These are phyloP conservation scores for Cordyceps fumosorosea DNA, from an alignment of 2,329 filamentous ascomycete genomes.

Conservation along the genomic window DNA sequence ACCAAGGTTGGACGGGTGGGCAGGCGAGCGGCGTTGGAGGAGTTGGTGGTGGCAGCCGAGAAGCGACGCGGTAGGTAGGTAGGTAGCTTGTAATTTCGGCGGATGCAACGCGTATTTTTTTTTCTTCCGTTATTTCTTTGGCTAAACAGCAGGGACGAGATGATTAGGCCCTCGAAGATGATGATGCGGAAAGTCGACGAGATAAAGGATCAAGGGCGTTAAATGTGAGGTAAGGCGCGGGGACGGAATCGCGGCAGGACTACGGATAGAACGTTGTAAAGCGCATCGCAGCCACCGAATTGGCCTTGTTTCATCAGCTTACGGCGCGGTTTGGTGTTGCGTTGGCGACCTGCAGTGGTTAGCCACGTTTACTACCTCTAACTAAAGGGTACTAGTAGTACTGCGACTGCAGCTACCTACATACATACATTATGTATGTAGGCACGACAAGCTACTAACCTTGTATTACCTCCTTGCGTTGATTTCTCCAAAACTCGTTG, in stretches of 20 bases:
- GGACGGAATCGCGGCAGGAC: background rate
- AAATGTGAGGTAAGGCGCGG: background rate
- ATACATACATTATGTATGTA: no score
- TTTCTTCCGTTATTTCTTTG: background rate
- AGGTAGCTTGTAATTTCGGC: background rate
- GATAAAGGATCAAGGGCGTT: background rate
- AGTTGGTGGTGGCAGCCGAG: background rate
- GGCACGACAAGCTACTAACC: background rate
- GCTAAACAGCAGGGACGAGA: background rate
- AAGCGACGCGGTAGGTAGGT: background rate
- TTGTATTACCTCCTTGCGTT: no score
- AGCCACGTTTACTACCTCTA: no score
- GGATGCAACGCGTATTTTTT: background rate
- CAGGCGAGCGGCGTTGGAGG: background rate
- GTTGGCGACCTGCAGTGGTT: background rate
- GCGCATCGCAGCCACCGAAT: background rate
- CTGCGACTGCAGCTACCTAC: background rate
- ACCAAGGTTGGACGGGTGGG: background rate
- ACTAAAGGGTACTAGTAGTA: background rate
- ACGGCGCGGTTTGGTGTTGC: background rate
- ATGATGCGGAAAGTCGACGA: background rate
- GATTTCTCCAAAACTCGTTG: no score
- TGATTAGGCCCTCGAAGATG: background rate
- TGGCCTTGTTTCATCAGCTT: background rate
- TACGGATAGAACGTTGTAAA: background rate